Conservation (phyloP, 2,329 filamentous ascomycete species). For the Xylaria sp. region DNA sequence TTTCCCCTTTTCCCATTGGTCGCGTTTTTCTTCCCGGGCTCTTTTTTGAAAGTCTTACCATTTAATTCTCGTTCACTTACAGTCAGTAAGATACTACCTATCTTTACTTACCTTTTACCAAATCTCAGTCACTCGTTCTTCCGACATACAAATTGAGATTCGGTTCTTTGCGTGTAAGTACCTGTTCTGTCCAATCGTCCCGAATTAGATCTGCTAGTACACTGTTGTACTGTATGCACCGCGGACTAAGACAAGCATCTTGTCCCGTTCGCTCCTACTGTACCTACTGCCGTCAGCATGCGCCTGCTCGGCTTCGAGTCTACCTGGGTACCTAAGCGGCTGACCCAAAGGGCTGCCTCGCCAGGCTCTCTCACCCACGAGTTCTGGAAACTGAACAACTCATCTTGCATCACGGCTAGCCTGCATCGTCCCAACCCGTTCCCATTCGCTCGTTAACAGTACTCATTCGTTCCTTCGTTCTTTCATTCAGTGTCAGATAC, state of each 20-base stretch:
- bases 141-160: slow-evolving; percentile 2
- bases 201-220: slow-evolving; percentile 10
- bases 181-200: slow-evolving; percentile 2
- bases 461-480: not conserved
- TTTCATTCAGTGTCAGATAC: not conserved
- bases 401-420: slow-evolving; percentile 38
- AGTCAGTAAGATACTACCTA: too few species aligned
- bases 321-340: slow-evolving; percentile 6
- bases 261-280: slow-evolving; percentile 4
- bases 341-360: slow-evolving; percentile 4
- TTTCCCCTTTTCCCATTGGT: slow-evolving; percentile 34
- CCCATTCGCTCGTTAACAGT: slow-evolving; percentile 28
- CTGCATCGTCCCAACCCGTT: slow-evolving; percentile 27
- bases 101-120: not conserved
- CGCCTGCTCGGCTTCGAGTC: slow-evolving; percentile 28
- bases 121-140: slow-evolving; percentile 25
- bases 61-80: too few species aligned
- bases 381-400: slow-evolving; percentile 33
- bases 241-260: slow-evolving; percentile 3
- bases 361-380: slow-evolving; percentile 13
- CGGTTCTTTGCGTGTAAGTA: slow-evolving; percentile 16
- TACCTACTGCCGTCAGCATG: slow-evolving; percentile 14
- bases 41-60: not conserved
- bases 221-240: not conserved
- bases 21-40: slow-evolving; percentile 13